These are phyloP conservation scores for Trichoderma sp. DNA, from an alignment of 2,329 filamentous ascomycete genomes.

Conservation along the genomic window DNA sequence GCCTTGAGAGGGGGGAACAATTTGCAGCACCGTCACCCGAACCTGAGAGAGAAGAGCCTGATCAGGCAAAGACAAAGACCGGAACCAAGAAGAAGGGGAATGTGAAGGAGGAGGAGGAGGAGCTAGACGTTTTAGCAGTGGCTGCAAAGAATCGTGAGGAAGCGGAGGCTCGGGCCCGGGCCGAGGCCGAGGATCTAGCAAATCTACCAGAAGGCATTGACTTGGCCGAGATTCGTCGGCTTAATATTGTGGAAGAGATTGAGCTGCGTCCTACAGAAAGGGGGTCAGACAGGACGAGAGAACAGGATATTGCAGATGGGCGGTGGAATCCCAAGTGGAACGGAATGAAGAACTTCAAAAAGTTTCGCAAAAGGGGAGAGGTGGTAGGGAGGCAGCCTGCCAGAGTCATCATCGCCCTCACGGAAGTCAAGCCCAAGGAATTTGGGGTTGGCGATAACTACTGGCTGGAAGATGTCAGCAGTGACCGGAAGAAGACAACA, in stretches of 20 bases:
- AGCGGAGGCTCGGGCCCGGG: slow-evolving; percentile 61
- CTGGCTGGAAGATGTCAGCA: slow-evolving; percentile 60
- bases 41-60: slow-evolving; percentile 22
- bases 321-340: slow-evolving; percentile 91
- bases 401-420: slow-evolving; percentile 65
- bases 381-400: slow-evolving; percentile 40
- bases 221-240: slow-evolving; percentile 66
- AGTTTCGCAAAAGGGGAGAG: slow-evolving; percentile 65
- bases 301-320: slow-evolving; percentile 51
- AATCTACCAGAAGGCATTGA: slow-evolving; percentile 62
- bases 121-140: slow-evolving; percentile 66
- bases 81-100: slow-evolving; percentile 44
- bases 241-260: slow-evolving; percentile 77
- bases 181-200: slow-evolving; percentile 53
- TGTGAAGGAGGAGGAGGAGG: slow-evolving; percentile 58
- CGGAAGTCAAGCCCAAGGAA: slow-evolving; percentile 67
- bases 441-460: slow-evolving; percentile 75
- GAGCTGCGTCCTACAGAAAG: slow-evolving; percentile 49
- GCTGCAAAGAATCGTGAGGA: slow-evolving; percentile 59
- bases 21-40: slow-evolving; percentile 34
- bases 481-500: slow-evolving; percentile 30
- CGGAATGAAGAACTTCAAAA: slow-evolving; percentile 93
- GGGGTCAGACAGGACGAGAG: slow-evolving; percentile 32
- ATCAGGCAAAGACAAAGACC: slow-evolving; percentile 15
- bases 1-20: slow-evolving; percentile 57